These are phyloP conservation scores for Cnidoscolus chayamansa DNA, from an alignment of 441 rosid genomes.

Conservation along the genomic window DNA sequence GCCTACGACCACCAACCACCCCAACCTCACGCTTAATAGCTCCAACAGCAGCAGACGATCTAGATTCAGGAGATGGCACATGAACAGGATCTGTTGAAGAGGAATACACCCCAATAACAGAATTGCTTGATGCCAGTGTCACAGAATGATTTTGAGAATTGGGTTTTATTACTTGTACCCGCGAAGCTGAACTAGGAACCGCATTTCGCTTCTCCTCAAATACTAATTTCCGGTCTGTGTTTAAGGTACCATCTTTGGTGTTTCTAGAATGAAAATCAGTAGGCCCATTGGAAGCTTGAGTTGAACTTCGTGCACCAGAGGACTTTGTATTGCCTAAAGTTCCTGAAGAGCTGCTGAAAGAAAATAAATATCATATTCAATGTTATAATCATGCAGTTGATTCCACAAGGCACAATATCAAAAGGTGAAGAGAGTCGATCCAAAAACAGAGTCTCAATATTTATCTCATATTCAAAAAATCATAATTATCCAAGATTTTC, in stretches of 20 bases:
- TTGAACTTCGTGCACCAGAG: constrained; percentile 32
- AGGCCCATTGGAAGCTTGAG: constrained; percentile 38
- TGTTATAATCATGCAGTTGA: neutral
- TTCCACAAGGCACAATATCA: too few species aligned
- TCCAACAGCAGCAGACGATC: constrained; percentile 72
- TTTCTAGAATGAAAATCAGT: constrained; percentile 38
- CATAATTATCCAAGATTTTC: too few species aligned
- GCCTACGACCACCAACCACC: constrained; percentile 70
- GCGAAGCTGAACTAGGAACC: constrained; percentile 30
- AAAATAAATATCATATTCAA: constrained; percentile 15
- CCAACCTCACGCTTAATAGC: constrained; percentile 93
- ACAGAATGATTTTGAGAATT: constrained; percentile 38
- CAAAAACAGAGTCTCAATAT: too few species aligned
- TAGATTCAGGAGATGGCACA: constrained; percentile 90
- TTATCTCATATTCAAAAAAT: too few species aligned
- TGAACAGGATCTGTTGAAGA: constrained; percentile 93
- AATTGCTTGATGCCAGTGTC: constrained; percentile 49
- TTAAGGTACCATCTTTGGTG: constrained; percentile 32
- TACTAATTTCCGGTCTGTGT: constrained; percentile 34
- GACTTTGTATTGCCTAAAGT: constrained; percentile 36
- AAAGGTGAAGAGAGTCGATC: too few species aligned
- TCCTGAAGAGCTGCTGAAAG: constrained; percentile 44
- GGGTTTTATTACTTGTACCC: constrained; percentile 40
- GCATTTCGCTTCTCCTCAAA: constrained; percentile 40
- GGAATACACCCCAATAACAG: constrained; percentile 74